phyloP scores from a whole-genome alignment of 345 rosid species.

The Punica granatum region DNA sequence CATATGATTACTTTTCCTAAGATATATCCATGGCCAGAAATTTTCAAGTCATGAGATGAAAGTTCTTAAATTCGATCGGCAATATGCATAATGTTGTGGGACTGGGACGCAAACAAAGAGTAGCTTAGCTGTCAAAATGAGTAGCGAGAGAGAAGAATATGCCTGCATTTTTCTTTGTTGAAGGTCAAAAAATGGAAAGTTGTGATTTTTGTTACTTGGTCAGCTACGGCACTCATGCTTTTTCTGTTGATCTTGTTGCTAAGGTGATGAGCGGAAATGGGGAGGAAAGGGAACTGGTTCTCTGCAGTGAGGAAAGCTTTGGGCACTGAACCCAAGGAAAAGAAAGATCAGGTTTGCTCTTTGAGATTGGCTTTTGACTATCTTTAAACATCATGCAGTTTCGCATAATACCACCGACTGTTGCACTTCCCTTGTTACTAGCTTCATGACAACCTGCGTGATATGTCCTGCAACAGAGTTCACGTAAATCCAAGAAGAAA shows the following conservation, averaged over 20 bases:
- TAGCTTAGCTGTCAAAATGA: too few relatives aligned
- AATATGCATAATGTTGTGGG: too few relatives aligned
- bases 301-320: conserved; percentile 67
- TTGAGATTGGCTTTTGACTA: neutral
- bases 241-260: neutral
- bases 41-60: too few relatives aligned
- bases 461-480: conserved; percentile 18
- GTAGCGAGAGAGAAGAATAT: too few relatives aligned
- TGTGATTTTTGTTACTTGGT: neutral
- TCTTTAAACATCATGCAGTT: neutral
- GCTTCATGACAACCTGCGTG: neutral
- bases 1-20: too few relatives aligned
- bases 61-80: too few relatives aligned
- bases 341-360: conserved; percentile 35
- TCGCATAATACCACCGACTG: neutral
- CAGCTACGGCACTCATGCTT: neutral
- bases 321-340: conserved; percentile 41
- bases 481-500: conserved; percentile 40
- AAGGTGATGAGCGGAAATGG: conserved; percentile 38
- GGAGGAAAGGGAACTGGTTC: conserved; percentile 67
- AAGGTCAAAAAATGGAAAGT: neutral
- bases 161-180: neutral
- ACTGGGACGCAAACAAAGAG: too few relatives aligned
- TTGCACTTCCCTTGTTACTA: neutral
- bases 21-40: too few relatives aligned